Conservation (phyloP, 345 rosid species). For the Iberis pinnata region DNA sequence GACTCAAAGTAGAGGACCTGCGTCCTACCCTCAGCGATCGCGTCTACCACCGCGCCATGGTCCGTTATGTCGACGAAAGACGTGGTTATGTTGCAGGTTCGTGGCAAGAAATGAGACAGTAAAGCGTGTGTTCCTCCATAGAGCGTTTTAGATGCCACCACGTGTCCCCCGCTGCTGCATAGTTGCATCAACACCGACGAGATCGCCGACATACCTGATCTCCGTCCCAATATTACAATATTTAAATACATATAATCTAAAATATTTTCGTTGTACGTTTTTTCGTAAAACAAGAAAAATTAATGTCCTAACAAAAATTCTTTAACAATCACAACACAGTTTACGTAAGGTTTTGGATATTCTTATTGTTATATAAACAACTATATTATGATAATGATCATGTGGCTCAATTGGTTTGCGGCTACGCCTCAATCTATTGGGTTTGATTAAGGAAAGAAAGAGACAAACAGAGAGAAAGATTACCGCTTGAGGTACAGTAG, state of each 20-base stretch:
- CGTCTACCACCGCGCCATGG: constrained; percentile 44
- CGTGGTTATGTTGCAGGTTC: constrained; percentile 79
- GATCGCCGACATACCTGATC: constrained; percentile 90
- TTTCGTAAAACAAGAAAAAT: too few relatives aligned
- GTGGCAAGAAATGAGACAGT: constrained; percentile 69
- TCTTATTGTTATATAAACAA: background rate
- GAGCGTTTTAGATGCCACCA: constrained; percentile 69
- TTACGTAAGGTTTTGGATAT: background rate
- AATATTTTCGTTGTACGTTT: too few relatives aligned
- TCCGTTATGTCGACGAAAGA: constrained; percentile 70
- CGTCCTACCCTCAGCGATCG: constrained; percentile 59
- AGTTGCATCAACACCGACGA: constrained; percentile 82
- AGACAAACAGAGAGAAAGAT: too few relatives aligned
- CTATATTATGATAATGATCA: too few relatives aligned
- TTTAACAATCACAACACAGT: constrained; percentile 7
- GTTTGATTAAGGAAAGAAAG: too few relatives aligned
- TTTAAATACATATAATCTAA: background rate
- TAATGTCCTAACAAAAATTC: background rate
- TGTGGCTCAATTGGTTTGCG: too few relatives aligned
- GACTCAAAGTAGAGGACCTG: constrained; percentile 83
- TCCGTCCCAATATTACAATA: background rate
- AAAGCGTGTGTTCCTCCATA: constrained; percentile 97
- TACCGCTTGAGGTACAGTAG: constrained; percentile 96
- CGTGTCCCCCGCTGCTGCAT: constrained; percentile 93
- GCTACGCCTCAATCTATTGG: too few relatives aligned